Evolutionary conservation across 208 protist species (phyloP).

Genomic region (Trypanosoma mega): DNA sequence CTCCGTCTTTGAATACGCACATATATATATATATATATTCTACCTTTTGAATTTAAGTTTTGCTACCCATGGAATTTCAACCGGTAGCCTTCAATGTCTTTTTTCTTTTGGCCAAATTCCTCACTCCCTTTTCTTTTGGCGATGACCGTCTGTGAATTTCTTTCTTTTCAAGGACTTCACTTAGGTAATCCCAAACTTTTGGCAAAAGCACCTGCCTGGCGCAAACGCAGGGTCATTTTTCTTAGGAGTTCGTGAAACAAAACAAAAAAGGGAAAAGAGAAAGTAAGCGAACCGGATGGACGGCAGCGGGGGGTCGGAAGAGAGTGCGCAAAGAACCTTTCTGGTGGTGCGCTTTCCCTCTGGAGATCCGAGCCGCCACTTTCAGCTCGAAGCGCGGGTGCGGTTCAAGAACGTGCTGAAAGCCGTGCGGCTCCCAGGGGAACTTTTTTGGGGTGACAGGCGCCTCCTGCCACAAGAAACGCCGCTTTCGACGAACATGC

Average conservation of each 20-base stretch:
- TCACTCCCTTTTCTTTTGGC: too few species aligned
- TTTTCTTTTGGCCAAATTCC: background rate
- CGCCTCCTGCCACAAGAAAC: conserved; percentile 26
- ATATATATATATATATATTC: conserved; percentile 3
- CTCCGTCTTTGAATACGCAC: too few species aligned
- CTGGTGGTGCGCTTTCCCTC: conserved; percentile 7
- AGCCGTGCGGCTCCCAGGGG: conserved; percentile 20
- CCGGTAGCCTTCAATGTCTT: background rate
- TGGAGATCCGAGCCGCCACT: conserved; percentile 27
- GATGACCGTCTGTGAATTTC: too few species aligned
- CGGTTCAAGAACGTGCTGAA: conserved; percentile 50
- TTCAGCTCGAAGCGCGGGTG: conserved; percentile 45
- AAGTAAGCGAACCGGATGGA: too few species aligned
- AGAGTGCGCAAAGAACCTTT: background rate
- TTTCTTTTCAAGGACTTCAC: too few species aligned
- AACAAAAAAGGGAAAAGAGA: too few species aligned
- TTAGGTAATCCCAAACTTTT: too few species aligned
- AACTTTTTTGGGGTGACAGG: conserved; percentile 35
- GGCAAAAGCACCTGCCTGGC: too few species aligned
- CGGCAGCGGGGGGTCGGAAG: background rate
- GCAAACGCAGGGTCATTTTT: too few species aligned
- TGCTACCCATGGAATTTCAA: too few species aligned
- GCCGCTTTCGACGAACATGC: conserved; percentile 37
- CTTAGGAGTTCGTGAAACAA: too few species aligned
- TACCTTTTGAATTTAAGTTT: background rate